Evolutionary conservation across 1,284 basidiomycete species (phyloP).

Genomic region (Rhodotorula sp.): DNA sequence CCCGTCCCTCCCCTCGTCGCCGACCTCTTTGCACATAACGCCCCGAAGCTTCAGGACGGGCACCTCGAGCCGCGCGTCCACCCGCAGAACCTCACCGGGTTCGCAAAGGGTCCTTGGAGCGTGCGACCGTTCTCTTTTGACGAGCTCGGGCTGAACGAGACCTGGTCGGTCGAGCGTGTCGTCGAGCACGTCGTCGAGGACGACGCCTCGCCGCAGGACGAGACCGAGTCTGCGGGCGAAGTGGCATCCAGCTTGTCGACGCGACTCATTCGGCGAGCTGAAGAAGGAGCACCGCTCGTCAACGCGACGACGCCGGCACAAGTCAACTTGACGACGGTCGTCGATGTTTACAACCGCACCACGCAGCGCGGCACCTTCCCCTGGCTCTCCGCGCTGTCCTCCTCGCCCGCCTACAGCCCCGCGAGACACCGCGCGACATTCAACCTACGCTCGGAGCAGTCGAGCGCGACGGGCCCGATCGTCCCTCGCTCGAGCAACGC

Average conservation of each 20-base stretch:
- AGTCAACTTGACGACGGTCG: not conserved
- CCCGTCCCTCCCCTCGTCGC: constrained; percentile 20
- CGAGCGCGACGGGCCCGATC: constrained; percentile 26
- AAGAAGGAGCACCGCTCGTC: not conserved
- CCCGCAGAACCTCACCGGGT: constrained; percentile 45
- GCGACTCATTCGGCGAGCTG: too few relatives aligned
- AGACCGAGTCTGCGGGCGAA: not conserved
- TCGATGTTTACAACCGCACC: constrained; percentile 30
- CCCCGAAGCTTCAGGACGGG: not conserved
- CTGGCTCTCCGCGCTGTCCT: not conserved
- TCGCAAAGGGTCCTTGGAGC: constrained; percentile 42
- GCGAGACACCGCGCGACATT: constrained; percentile 13
- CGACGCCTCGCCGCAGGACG: not conserved
- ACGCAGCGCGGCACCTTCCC: constrained; percentile 25
- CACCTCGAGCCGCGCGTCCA: constrained; percentile 30
- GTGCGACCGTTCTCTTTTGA: not conserved
- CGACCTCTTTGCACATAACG: not conserved
- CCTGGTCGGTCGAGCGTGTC: constrained; percentile 5
- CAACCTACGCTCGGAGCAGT: constrained; percentile 34
- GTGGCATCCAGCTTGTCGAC: not conserved
- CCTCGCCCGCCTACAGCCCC: too few relatives aligned
- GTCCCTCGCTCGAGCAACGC: not conserved
- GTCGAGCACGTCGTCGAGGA: not conserved
- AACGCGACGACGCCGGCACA: not conserved
- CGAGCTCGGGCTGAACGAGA: constrained; percentile 37